Percentiles rank a stretch among this genome's conserved stretches.
These are phyloP conservation scores for Fusarium annulatum DNA, from an alignment of 2,329 filamentous ascomycete species.

Conservation along the genomic window DNA sequence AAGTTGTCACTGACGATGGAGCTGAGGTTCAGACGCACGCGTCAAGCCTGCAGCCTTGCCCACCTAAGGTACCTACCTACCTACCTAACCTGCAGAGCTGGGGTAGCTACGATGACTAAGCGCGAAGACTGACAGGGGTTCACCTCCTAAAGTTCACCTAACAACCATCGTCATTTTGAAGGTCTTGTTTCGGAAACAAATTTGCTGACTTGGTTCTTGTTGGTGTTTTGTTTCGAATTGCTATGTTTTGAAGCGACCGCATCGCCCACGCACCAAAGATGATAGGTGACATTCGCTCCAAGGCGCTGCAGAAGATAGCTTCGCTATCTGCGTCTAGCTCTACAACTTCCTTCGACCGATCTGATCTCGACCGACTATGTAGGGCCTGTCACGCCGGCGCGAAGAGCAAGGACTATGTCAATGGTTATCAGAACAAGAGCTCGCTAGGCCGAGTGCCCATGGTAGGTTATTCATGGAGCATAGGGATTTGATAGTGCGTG, in stretches of 20 bases:
- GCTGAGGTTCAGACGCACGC: constrained; percentile 51
- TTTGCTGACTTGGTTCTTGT: constrained; percentile 33
- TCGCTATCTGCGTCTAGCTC: constrained; percentile 68
- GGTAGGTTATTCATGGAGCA: constrained; percentile 56
- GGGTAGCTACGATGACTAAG: constrained; percentile 58
- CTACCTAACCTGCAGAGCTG: constrained; percentile 35
- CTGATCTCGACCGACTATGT: constrained; percentile 72
- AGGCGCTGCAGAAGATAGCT: constrained; percentile 74
- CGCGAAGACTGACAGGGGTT: constrained; percentile 35
- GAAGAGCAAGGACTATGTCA: constrained; percentile 57
- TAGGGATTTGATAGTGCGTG: neutral
- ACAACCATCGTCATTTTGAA: constrained; percentile 40
- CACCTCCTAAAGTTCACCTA: constrained; percentile 38
- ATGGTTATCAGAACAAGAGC: constrained; percentile 59
- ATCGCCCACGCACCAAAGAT: constrained; percentile 48
- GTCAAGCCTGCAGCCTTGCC: constrained; percentile 66
- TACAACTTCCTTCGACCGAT: constrained; percentile 66
- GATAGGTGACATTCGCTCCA: constrained; percentile 68
- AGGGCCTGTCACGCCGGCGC: constrained; percentile 64
- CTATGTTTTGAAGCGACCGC: constrained; percentile 5
- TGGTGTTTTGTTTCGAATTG: constrained; percentile 4
- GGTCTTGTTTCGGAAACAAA: constrained; percentile 20
- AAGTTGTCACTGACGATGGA: constrained; percentile 31
- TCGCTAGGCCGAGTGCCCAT: constrained; percentile 68
- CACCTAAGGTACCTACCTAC: constrained; percentile 16